Conservation (phyloP, 2,329 filamentous ascomycete genomes). For the Microcyclospora tardicrescens region DNA sequence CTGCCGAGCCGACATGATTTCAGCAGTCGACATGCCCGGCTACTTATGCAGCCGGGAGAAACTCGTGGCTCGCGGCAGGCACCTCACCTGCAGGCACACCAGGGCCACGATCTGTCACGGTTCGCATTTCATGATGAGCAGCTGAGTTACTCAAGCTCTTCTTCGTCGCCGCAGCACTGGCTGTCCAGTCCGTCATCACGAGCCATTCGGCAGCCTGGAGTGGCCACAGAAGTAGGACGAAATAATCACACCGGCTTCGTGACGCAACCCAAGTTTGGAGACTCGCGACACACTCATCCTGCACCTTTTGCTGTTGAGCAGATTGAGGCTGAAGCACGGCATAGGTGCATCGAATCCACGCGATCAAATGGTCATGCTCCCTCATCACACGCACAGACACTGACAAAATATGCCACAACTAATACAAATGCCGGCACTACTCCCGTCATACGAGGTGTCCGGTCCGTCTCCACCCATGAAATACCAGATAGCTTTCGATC, state of each 20-base stretch:
- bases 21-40: conserved; percentile 22
- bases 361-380: neutral
- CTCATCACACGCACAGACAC: neutral
- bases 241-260: no score
- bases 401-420: neutral
- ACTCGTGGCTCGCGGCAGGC: neutral
- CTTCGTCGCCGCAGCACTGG: conserved; percentile 11
- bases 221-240: conserved; percentile 10
- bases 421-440: neutral
- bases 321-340: conserved; percentile 2
- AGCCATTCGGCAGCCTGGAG: conserved; percentile 18
- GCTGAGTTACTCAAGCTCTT: conserved; percentile 19
- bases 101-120: conserved; percentile 1
- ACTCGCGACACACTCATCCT: neutral
- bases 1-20: conserved; percentile 22
- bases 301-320: neutral
- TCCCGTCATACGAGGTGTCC: conserved; percentile 45
- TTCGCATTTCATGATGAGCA: conserved; percentile 16
- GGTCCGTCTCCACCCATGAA: conserved; percentile 43
- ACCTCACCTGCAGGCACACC: neutral
- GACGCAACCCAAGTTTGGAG: no score
- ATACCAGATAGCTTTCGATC: conserved; percentile 57
- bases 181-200: conserved; percentile 30
- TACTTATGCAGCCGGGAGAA: conserved; percentile 22
- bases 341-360: neutral